Base-by-base conservation (phyloP, 2,329 filamentous ascomycete genomes). In the Pseudogymnoascus sp. region DNA sequence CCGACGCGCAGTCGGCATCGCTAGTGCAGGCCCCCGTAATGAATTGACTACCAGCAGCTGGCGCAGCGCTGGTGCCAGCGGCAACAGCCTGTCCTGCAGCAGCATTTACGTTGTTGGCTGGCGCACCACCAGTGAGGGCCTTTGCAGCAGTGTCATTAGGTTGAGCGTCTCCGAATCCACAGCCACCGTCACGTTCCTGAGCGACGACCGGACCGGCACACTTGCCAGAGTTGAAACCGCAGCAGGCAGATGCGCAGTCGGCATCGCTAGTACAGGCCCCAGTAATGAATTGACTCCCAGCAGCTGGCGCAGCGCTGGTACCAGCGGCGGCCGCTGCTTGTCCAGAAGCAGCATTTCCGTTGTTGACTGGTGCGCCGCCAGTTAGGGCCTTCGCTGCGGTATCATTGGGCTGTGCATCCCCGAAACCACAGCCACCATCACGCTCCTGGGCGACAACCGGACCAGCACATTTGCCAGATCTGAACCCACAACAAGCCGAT, bases 371-470 rank as follows among this genome's bases (percentile, higher is more conserved):
- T 36, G 63, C 53, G 8, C 28, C 40, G 12, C 63, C 65, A 7
- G 59, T 66, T 8, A 65, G 40, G 1, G 60, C 60, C 18, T 42
- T 11, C 8, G 65, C 65, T 4, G 64, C 65, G 11, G 60, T 64
- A 53, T 65, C 62, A 36, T 66, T 66, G 6, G 65, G 64, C 11
- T 38, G 34, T 1, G 64, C 49, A 25, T 63, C 56, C 9, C 66
- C 68, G 38, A 74, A 74, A 7, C 73, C 73, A 65, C 73, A 75
- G 2, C 73, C 73, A 6, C 71, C 70, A 63, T 75, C 74, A 25
- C 73, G 70, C 8, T 69, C 68, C 46, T 72, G 72, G 0, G 71
- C 73, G 1, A 69, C 60, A n/a, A 72, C 70, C 2, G 73, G 71
- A 63, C 74, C 75, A 23, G 72, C 70, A 3, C 73, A 74, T 49